A percentile compares a stretch with the other conserved stretches of the same genome.
Evolutionary conservation across 2,329 filamentous ascomycete species (phyloP).

Genomic region (Coleophoma crateriformis): DNA sequence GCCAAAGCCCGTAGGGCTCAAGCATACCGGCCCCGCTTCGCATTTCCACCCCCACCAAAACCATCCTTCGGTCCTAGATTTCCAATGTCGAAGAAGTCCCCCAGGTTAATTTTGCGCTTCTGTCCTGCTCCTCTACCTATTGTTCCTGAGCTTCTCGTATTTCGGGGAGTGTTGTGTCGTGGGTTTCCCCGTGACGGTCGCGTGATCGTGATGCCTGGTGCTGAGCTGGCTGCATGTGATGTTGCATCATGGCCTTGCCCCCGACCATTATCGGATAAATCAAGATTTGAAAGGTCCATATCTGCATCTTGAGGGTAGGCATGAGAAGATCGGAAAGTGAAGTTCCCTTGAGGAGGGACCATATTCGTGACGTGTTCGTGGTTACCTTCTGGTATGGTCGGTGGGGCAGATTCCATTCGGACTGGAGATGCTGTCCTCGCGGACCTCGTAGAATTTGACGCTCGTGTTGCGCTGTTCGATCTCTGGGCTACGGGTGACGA

Average conservation of each 20-base stretch:
- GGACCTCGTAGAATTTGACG: conserved; percentile 16
- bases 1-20: conserved; percentile 9
- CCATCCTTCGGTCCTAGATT: conserved; percentile 57
- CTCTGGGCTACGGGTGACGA: conserved; percentile 54
- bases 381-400: conserved; percentile 14
- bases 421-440: conserved; percentile 28
- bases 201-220: conserved; percentile 19
- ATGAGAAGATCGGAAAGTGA: conserved; percentile 65
- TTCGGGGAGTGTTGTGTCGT: conserved; percentile 20
- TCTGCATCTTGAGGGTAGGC: conserved; percentile 52
- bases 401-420: conserved; percentile 31
- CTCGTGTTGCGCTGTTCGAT: conserved; percentile 36
- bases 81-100: conserved; percentile 70
- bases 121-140: conserved; percentile 61
- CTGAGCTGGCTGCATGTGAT: conserved; percentile 13
- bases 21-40: conserved; percentile 27
- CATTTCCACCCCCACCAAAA: conserved; percentile 23
- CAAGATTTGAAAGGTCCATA: conserved; percentile 55
- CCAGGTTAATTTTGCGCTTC: conserved; percentile 68
- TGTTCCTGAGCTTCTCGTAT: conserved; percentile 12
- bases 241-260: conserved; percentile 22
- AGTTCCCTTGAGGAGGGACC: conserved; percentile 53
- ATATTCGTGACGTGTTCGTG: conserved; percentile 21
- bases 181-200: conserved; percentile 18
- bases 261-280: conserved; percentile 44